Evolutionary conservation across 1,139 yeast genomes (phyloP).

Genomic region (Suhomyces terraborum): DNA sequence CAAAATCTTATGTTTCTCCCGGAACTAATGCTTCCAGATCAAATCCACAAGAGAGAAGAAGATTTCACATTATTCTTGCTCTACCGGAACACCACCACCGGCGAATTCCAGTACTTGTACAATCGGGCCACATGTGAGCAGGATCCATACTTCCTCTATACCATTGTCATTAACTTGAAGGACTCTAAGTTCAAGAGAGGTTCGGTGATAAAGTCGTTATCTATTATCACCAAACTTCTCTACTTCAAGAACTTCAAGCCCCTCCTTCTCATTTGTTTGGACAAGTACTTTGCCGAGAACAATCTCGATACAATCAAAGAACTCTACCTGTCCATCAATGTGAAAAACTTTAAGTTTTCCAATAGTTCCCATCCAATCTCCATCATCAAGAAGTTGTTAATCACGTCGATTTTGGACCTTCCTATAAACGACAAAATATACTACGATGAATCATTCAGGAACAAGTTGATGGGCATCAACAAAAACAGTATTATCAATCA

Average conservation of each 20-base stretch:
- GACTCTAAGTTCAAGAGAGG: constrained; percentile 54
- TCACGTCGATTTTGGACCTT: constrained; percentile 49
- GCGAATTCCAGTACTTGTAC: constrained; percentile 44
- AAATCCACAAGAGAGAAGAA: constrained; percentile 59
- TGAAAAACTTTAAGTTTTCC: constrained; percentile 34
- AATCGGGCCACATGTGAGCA: constrained; percentile 35
- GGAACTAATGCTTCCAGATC: constrained; percentile 67
- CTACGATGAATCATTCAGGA: constrained; percentile 42
- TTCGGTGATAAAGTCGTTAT: constrained; percentile 56
- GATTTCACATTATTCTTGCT: constrained; percentile 62
- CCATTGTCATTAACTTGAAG: constrained; percentile 55
- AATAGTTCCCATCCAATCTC: constrained; percentile 32
- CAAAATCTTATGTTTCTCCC: constrained; percentile 43
- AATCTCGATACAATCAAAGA: constrained; percentile 24
- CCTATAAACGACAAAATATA: constrained; percentile 50
- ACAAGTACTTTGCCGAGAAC: constrained; percentile 40
- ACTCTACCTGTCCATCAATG: constrained; percentile 40
- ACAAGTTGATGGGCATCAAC: constrained; percentile 42
- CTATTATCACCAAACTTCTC: constrained; percentile 52
- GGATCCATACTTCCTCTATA: constrained; percentile 54
- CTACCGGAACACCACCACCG: constrained; percentile 41
- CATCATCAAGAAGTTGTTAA: constrained; percentile 39
- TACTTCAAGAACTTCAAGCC: constrained; percentile 64
- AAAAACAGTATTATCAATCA: constrained; percentile 28
- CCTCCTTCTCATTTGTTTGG: constrained; percentile 54